Evolutionary conservation across 768 basidiomycete genomes (phyloP).

Genomic region (Tricholoma sp.): DNA sequence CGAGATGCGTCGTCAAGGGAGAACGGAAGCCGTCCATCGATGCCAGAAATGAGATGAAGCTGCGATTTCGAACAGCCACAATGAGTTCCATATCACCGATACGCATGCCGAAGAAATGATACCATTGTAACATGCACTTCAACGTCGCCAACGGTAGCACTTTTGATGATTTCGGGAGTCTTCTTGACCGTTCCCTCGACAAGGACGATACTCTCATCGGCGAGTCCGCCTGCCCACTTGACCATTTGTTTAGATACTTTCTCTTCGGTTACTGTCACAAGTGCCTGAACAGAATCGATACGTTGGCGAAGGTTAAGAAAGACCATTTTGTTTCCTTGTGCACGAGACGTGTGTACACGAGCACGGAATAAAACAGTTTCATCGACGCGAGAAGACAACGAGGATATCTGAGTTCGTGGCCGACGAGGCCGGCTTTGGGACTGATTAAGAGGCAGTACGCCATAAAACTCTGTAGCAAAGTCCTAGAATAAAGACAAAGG

Average conservation of each 20-base stretch:
- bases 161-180: conserved; percentile 84
- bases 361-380: conserved; percentile 82
- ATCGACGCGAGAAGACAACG: conserved; percentile 62
- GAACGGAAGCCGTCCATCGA: conserved; percentile 83
- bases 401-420: conserved; percentile 57
- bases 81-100: conserved; percentile 2
- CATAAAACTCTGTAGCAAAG: conserved; percentile 75
- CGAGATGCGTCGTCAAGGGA: conserved; percentile 87
- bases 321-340: conserved; percentile 93
- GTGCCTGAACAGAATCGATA: conserved; percentile 80
- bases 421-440: conserved; percentile 72
- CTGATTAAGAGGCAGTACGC: conserved; percentile 84
- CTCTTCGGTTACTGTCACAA: conserved; percentile 65
- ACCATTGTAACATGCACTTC: conserved; percentile 87
- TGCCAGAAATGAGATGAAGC: conserved; percentile 78
- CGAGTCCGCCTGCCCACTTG: conserved; percentile 78
- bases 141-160: conserved; percentile 80
- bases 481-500: conserved; percentile 43
- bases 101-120: conserved; percentile 11
- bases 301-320: conserved; percentile 92
- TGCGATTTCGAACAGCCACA: conserved; percentile 23
- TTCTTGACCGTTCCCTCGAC: conserved; percentile 81
- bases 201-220: conserved; percentile 87
- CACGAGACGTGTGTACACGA: conserved; percentile 85
- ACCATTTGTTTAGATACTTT: conserved; percentile 96